A percentile compares a stretch with the other conserved stretches of the same genome.
These are phyloP conservation scores for Lagenidium sp. DNA, from an alignment of 352 stramenopile genomes.

Conservation along the genomic window DNA sequence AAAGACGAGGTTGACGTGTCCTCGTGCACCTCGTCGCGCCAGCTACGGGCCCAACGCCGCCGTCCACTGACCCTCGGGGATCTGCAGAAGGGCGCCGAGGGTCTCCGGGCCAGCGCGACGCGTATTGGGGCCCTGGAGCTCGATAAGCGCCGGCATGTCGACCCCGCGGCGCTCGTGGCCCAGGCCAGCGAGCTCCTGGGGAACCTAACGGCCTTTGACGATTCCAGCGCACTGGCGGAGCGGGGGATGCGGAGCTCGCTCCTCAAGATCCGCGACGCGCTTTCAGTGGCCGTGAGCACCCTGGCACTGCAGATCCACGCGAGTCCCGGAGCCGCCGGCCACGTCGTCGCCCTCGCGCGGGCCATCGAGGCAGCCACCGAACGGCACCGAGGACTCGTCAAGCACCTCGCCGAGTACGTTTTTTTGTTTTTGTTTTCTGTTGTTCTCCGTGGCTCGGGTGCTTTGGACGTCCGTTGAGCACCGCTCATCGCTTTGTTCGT, in stretches of 20 bases:
- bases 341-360: slow-evolving; percentile 12
- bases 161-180: slow-evolving; percentile 6
- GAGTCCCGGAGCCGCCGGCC: not conserved
- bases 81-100: no score
- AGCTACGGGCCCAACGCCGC: no score
- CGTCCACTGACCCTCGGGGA: no score
- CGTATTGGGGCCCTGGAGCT: no score
- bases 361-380: slow-evolving; percentile 9
- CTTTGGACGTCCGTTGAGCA: no score
- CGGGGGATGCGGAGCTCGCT: slow-evolving; percentile 15
- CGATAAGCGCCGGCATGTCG: no score
- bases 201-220: slow-evolving; percentile 4
- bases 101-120: no score
- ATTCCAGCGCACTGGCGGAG: slow-evolving; percentile 5
- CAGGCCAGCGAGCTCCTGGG: slow-evolving; percentile 8
- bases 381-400: slow-evolving; percentile 10
- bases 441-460: no score
- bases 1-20: no score
- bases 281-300: slow-evolving; percentile 14
- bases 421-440: not conserved
- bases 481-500: no score
- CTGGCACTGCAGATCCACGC: slow-evolving; percentile 10
- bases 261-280: slow-evolving; percentile 11
- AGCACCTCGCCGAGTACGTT: slow-evolving; percentile 12
- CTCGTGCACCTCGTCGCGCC: no score